A percentile compares a stretch with the other conserved stretches of the same genome.
These are phyloP conservation scores for Ailanthus altissimus DNA, from an alignment of 345 rosid species.

Conservation along the genomic window DNA sequence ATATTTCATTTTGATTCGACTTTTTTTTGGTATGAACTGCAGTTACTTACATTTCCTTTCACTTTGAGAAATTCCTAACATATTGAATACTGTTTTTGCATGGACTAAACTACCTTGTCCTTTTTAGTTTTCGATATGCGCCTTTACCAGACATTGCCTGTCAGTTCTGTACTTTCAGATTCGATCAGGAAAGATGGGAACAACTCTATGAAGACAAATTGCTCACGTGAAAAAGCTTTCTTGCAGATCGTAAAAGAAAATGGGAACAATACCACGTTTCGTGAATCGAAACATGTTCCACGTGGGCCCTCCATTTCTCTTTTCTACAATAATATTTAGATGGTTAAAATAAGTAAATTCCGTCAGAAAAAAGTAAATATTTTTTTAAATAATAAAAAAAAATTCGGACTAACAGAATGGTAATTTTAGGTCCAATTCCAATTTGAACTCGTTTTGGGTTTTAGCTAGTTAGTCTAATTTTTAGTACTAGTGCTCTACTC, in stretches of 20 bases:
- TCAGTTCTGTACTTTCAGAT: neutral
- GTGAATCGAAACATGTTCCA: neutral
- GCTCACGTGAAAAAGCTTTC: neutral
- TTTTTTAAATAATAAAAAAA: too few species aligned
- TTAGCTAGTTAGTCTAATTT: too few species aligned
- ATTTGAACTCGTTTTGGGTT: neutral
- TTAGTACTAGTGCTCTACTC: too few species aligned
- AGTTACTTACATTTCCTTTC: neutral
- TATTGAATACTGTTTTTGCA: neutral
- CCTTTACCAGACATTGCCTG: neutral
- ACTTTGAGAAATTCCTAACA: too few species aligned
- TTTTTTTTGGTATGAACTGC: neutral
- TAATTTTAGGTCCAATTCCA: neutral
- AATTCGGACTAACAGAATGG: neutral
- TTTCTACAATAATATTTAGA: neutral
- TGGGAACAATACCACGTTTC: neutral
- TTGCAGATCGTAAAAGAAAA: neutral
- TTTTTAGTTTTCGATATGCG: neutral
- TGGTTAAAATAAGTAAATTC: too few species aligned
- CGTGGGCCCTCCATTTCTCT: neutral
- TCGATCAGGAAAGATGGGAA: neutral
- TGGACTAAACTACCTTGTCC: neutral
- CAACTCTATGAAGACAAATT: constrained; percentile 11
- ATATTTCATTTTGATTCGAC: neutral
- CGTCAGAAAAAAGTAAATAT: too few species aligned